Base-by-base conservation (phyloP, 371 early-diverging fungal species). In the Syncephalis plumigaleata region DNA sequence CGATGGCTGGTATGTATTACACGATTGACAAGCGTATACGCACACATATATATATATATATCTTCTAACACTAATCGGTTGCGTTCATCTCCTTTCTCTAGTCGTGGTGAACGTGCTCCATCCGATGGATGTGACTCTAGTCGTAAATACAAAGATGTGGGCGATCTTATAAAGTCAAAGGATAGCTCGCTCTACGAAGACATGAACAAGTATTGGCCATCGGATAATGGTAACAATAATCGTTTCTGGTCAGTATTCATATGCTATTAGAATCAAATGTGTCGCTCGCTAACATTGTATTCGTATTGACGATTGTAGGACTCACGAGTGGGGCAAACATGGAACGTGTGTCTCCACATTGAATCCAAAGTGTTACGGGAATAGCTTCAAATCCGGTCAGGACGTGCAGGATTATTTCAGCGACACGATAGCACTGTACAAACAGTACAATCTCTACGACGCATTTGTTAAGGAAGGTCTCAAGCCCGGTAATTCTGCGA, bases 271-370 rank as follows among this genome's bases (percentile, higher is more conserved):
- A 21, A 40, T 21, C 5, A 40, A 16, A 40, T 16, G 9, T n/a
- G 9, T 37, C n/a, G 9, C 9, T 37, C n/a, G 8, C 15, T 4
- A 5, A 40, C 3, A 21, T 40, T 21, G 8, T 40, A 16, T 40
- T 21, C 8, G 4, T 5, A 18, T 40, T 40, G 8, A 40, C n/a
- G n/a, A 5, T 21, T 7, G 4, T 40, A 40, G 40, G 53, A 55
- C 72, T n/a, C 83, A 85, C 55, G 86, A 85, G 52, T 85, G 81
- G 80, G 64, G 58, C 56, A 85, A 85, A 67, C 83, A 85, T 59
- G 86, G 83, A 22, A 82, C 81, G 22, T 85, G 86, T 56, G 66
- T 80, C 13, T 66, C 77, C 0, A 77, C 72, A 5, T 51, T 81
- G 46, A 71, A 66, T 13, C 81, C 83, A 15, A 21, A 46, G 5